Evolutionary conservation across 2,329 filamentous ascomycete genomes (phyloP).

Genomic region (Trichoderma sp.): DNA sequence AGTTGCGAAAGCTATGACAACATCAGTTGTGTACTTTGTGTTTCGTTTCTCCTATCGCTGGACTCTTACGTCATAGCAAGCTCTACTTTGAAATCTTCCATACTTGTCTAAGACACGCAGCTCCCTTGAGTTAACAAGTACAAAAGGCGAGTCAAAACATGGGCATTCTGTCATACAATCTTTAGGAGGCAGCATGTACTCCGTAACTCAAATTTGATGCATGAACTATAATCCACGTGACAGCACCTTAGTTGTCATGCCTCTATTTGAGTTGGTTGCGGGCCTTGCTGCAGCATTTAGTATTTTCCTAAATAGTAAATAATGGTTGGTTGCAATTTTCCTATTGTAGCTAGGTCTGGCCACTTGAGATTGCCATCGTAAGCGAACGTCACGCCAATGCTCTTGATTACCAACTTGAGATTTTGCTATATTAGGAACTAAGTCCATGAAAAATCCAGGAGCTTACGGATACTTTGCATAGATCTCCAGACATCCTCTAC

Average conservation of each 20-base stretch:
- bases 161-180: not conserved
- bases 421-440: not conserved
- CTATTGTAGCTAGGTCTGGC: not conserved
- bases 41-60: not conserved
- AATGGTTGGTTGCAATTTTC: not conserved
- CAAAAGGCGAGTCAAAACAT: not conserved
- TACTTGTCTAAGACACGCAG: no score
- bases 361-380: not conserved
- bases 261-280: not conserved
- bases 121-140: not conserved
- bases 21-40: not conserved
- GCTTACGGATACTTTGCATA: not conserved
- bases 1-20: not conserved
- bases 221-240: not conserved
- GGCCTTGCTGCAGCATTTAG: not conserved
- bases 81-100: no score
- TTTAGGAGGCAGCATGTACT: not conserved
- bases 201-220: not conserved
- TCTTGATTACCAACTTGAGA: not conserved
- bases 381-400: not conserved
- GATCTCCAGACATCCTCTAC: not conserved
- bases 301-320: not conserved
- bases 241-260: not conserved
- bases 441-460: not conserved
- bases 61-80: not conserved